phyloP scores from a whole-genome alignment of 148 eudicot species.

The Amaranthus cruentus region DNA sequence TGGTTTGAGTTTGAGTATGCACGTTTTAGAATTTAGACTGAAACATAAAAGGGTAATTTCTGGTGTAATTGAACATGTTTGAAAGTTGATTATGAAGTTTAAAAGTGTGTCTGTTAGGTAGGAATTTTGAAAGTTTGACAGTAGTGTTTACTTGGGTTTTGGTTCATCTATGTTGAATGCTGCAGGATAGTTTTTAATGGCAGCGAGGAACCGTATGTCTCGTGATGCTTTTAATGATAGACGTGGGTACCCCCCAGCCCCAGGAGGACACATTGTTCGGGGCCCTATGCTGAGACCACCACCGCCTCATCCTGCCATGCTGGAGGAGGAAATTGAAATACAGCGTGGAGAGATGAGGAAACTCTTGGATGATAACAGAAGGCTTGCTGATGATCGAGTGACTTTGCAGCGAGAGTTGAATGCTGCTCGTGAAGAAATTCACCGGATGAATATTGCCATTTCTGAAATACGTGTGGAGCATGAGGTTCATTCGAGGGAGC shows the following conservation, averaged over 20 bases:
- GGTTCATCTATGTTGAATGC: neutral
- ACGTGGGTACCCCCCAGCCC: slow-evolving; percentile 57
- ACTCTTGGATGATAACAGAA: slow-evolving; percentile 74
- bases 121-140: neutral
- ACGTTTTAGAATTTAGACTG: too few relatives aligned
- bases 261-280: slow-evolving; percentile 42
- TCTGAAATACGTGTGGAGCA: slow-evolving; percentile 75
- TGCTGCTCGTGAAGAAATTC: slow-evolving; percentile 78
- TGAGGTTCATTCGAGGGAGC: slow-evolving; percentile 73
- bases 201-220: slow-evolving; percentile 75
- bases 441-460: slow-evolving; percentile 56
- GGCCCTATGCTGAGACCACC: slow-evolving; percentile 52
- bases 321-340: slow-evolving; percentile 93
- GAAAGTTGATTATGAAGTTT: too few relatives aligned
- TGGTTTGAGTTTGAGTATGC: too few relatives aligned
- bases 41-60: too few relatives aligned
- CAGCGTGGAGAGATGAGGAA: slow-evolving; percentile 72
- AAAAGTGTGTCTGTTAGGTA: neutral
- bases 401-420: slow-evolving; percentile 73
- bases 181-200: slow-evolving; percentile 41
- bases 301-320: slow-evolving; percentile 82
- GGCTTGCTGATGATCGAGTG: slow-evolving; percentile 74
- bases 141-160: slow-evolving; percentile 8
- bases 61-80: too few relatives aligned
- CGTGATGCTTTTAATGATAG: slow-evolving; percentile 69